Evolutionary conservation across 202 grass and related monocot genomes (phyloP).

Genomic region (Bolboschoenoplectus hybrid): DNA sequence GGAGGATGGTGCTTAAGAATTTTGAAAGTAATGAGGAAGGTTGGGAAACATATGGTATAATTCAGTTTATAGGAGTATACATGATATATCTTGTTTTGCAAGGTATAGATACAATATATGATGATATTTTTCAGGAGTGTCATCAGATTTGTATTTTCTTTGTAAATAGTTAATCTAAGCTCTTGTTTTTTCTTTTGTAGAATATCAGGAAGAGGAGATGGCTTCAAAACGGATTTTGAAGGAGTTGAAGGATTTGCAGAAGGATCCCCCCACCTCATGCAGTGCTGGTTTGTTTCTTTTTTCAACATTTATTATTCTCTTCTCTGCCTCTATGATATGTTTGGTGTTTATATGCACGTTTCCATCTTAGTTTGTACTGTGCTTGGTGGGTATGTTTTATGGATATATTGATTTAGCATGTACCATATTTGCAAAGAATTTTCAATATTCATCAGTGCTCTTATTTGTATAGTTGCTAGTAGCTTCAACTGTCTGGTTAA

Average conservation of each 20-base stretch:
- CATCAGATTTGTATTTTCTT: not conserved
- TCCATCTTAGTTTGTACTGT: not conserved
- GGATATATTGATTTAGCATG: not conserved
- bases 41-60: not conserved
- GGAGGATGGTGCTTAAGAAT: not conserved
- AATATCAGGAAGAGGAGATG: constrained; percentile 44
- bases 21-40: not conserved
- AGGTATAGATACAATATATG: not conserved
- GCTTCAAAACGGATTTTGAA: constrained; percentile 91
- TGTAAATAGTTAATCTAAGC: not conserved
- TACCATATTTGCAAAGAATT: not conserved
- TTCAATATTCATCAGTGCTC: not conserved
- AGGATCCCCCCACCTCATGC: constrained; percentile 86
- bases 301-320: not conserved
- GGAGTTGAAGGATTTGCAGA: constrained; percentile 93
- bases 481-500: not conserved
- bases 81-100: not conserved
- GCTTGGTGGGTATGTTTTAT: not conserved
- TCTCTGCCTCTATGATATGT: constrained; percentile 6
- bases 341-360: not conserved
- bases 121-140: not conserved
- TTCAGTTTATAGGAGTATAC: not conserved
- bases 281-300: constrained; percentile 62
- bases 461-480: not conserved
- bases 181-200: constrained; percentile 13